Evolutionary conservation across 1,284 basidiomycete species (phyloP), one percentile per base, ranked within the genome.

Genomic region (Ceratobasidium sp.): DNA sequence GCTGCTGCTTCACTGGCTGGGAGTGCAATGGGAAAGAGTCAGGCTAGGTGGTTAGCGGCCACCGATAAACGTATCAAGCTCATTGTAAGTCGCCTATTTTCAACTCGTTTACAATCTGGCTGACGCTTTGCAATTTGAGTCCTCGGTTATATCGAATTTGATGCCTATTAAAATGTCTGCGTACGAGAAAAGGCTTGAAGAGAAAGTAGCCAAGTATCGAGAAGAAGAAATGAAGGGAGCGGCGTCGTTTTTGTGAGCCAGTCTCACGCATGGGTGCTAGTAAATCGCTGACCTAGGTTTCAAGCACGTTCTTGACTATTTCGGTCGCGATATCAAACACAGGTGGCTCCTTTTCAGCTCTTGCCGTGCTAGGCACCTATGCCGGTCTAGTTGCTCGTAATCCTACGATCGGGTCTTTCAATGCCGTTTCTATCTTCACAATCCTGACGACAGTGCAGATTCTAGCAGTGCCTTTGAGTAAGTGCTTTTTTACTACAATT

Each of bases 1-100:
- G 18, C 18, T 23, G 67, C 68, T 49, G 69, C 77, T 15, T 71
- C 77, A 23, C 40, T 61, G 18, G 26, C 46, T n/a, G 77, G 67
- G 60, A 72, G 61, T 23, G 46, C 42, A 26, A 61, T 77, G 39
- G 81, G 80, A 12, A 80, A 68, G 2, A 76, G 79, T 1, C 83
- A 84, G 42, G 79, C 78, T 20, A 51, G 18, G 23, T 84, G 83
- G 83, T 75, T 83, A 46, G 81, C 77, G 28, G 72, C 79, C 5
- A 84, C 83, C 1, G 80, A 83, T 67, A 77, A 79, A 13, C 80
- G 83, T 1, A 80, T 84, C 51, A 83, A 84, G 75, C 80, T 82
- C 60, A 70, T 84, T 18, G 82, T 82, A 40, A 44, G 81, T 42
- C 12, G n/a, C 40, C 18, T 18, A n/a, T 7, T 2, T 7, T 20